phyloP scores from a whole-genome alignment of 2,329 filamentous ascomycete species.

The Aspergillus eucalypticola region DNA sequence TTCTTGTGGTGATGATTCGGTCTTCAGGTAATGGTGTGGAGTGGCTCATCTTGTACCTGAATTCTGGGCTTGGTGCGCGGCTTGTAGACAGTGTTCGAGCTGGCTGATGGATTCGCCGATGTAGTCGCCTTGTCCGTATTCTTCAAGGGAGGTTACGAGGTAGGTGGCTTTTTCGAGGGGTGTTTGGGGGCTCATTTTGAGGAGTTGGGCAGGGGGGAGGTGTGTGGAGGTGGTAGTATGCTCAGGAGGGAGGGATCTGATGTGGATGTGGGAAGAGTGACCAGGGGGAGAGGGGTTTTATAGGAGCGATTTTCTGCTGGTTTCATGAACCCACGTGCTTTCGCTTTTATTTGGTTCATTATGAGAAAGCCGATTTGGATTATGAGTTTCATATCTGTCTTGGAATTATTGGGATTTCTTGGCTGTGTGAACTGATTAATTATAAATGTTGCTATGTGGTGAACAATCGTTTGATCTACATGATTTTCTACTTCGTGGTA shows the following conservation, averaged over 20 bases:
- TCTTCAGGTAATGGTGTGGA: too few relatives aligned
- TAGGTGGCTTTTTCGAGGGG: conserved; percentile 20
- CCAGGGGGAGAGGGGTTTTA: not conserved
- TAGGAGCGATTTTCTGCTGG: not conserved
- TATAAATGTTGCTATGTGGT: too few relatives aligned
- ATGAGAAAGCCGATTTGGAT: too few relatives aligned
- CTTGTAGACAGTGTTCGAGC: conserved; percentile 37
- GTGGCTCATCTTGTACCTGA: conserved; percentile 16
- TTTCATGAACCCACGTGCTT: not conserved
- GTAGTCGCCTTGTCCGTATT: conserved; percentile 37
- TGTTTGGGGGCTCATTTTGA: conserved; percentile 15
- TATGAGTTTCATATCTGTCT: too few relatives aligned
- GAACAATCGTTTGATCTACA: too few relatives aligned
- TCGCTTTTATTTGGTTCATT: not conserved
- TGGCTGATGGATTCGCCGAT: conserved; percentile 39
- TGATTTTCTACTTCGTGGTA: too few relatives aligned
- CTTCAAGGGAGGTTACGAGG: conserved; percentile 28
- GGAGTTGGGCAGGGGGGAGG: not conserved
- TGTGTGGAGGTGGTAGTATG: not conserved
- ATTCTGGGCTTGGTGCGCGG: conserved; percentile 32
- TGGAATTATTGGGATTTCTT: too few relatives aligned
- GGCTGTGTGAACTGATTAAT: too few relatives aligned
- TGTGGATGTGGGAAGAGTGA: not conserved
- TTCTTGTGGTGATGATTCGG: not conserved
- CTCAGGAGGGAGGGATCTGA: not conserved